These are phyloP conservation scores for Tolypocladium pustulatum DNA, from an alignment of 2,329 filamentous ascomycete species.

Conservation along the genomic window DNA sequence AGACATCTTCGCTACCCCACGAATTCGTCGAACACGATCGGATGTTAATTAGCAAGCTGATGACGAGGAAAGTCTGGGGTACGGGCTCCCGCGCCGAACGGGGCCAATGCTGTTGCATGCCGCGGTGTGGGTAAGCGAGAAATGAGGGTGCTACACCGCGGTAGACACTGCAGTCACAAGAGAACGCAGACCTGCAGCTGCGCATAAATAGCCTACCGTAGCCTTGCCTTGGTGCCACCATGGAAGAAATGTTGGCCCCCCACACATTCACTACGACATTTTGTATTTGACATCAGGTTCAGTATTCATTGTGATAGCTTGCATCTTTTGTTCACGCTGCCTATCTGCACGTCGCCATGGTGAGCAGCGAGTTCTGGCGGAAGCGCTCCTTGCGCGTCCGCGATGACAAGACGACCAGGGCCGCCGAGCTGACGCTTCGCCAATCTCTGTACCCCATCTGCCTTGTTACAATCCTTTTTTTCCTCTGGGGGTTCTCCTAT, in stretches of 20 bases:
- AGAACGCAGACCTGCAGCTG: neutral
- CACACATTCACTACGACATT: neutral
- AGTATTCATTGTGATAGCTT: neutral
- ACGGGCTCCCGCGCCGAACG: neutral
- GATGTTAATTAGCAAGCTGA: neutral
- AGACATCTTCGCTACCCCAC: neutral
- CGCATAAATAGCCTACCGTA: neutral
- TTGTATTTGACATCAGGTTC: neutral
- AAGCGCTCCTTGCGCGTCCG: constrained; percentile 32
- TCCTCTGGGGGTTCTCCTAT: constrained; percentile 36
- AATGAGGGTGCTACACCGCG: neutral
- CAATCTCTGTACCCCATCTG: constrained; percentile 57
- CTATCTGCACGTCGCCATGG: constrained; percentile 16
- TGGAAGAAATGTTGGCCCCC: neutral
- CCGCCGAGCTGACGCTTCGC: constrained; percentile 49
- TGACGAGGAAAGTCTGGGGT: neutral
- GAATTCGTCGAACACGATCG: neutral
- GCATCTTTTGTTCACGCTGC: neutral
- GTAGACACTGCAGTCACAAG: neutral
- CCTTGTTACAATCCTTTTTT: constrained; percentile 38
- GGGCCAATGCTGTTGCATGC: neutral
- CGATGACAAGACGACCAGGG: constrained; percentile 28
- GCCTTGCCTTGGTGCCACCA: neutral
- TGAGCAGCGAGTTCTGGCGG: constrained; percentile 32
- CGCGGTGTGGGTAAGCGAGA: neutral